Conservation (phyloP, 805 yeast species). For the Candida sakaeoensis region DNA sequence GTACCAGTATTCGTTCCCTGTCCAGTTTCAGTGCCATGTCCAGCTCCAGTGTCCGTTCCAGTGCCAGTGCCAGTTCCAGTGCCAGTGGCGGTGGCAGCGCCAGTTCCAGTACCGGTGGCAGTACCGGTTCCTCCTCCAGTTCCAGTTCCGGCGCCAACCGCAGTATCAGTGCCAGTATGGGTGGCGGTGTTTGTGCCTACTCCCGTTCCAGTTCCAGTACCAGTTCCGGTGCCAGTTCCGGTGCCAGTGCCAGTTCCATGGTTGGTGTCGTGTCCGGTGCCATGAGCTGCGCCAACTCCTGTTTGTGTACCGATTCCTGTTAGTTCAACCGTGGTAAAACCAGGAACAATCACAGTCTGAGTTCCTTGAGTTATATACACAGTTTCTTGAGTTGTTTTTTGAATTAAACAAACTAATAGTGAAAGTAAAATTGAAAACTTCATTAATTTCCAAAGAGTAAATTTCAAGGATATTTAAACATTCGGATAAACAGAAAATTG, state of each 20-base stretch:
- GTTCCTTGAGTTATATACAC: conserved; percentile 6
- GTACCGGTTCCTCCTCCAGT: not conserved
- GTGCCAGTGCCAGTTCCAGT: not conserved
- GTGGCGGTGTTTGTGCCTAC: not conserved
- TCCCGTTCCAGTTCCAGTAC: not conserved
- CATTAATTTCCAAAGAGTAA: not conserved
- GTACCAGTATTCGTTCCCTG: not conserved
- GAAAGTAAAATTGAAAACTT: not conserved
- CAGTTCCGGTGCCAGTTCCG: conserved; percentile 1
- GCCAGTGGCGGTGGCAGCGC: not conserved
- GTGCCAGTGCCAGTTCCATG: not conserved
- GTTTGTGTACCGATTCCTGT: not conserved
- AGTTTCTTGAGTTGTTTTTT: conserved; percentile 5
- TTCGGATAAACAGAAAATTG: not conserved
- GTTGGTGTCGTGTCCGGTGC: not conserved
- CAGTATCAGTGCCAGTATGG: not conserved
- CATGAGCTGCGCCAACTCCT: not conserved
- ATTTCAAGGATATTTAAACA: not conserved
- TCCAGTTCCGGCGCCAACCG: not conserved
- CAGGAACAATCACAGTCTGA: conserved; percentile 6
- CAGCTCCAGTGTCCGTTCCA: conserved; percentile 1
- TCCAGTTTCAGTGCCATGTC: not conserved
- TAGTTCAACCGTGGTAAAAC: not conserved
- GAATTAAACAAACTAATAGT: not conserved
- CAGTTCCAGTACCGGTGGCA: not conserved